A percentile compares a stretch with the other conserved stretches of the same genome.
These are phyloP conservation scores for Hypoxylon sp. DNA, from an alignment of 2,329 filamentous ascomycete genomes.

Conservation along the genomic window DNA sequence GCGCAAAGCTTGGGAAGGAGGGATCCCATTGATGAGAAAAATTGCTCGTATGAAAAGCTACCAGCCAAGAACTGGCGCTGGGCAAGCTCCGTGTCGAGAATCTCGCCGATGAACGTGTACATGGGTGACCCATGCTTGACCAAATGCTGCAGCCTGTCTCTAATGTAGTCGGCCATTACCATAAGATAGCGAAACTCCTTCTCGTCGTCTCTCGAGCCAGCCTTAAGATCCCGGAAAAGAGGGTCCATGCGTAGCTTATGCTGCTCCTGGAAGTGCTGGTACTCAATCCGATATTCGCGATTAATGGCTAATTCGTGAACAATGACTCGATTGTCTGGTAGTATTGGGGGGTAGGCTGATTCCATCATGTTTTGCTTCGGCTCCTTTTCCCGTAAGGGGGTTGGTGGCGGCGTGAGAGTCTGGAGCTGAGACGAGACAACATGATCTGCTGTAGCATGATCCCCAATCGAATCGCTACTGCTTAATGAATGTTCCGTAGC, in stretches of 20 bases:
- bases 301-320: slow-evolving; percentile 86
- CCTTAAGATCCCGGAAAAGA: slow-evolving; percentile 68
- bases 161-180: slow-evolving; percentile 76
- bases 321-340: slow-evolving; percentile 79
- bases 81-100: slow-evolving; percentile 78
- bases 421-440: slow-evolving; percentile 58
- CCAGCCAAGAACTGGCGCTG: slow-evolving; percentile 75
- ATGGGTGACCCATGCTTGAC: slow-evolving; percentile 78
- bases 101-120: slow-evolving; percentile 79
- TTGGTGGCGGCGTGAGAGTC: slow-evolving; percentile 66
- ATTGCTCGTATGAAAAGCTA: slow-evolving; percentile 83
- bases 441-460: slow-evolving; percentile 56
- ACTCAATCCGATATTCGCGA: slow-evolving; percentile 78
- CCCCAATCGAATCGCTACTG: slow-evolving; percentile 53
- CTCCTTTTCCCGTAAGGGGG: slow-evolving; percentile 57
- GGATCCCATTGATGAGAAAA: slow-evolving; percentile 80
- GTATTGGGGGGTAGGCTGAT: slow-evolving; percentile 62
- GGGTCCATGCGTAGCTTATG: slow-evolving; percentile 62
- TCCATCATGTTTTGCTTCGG: slow-evolving; percentile 54
- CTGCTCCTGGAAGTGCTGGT: slow-evolving; percentile 68
- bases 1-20: slow-evolving; percentile 84
- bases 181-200: slow-evolving; percentile 76
- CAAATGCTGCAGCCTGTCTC: slow-evolving; percentile 77
- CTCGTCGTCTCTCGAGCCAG: slow-evolving; percentile 74
- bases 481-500: slow-evolving; percentile 63